Evolutionary conservation across 2,329 filamentous ascomycete genomes (phyloP).

Genomic region (Phialemoniopsis sp.): DNA sequence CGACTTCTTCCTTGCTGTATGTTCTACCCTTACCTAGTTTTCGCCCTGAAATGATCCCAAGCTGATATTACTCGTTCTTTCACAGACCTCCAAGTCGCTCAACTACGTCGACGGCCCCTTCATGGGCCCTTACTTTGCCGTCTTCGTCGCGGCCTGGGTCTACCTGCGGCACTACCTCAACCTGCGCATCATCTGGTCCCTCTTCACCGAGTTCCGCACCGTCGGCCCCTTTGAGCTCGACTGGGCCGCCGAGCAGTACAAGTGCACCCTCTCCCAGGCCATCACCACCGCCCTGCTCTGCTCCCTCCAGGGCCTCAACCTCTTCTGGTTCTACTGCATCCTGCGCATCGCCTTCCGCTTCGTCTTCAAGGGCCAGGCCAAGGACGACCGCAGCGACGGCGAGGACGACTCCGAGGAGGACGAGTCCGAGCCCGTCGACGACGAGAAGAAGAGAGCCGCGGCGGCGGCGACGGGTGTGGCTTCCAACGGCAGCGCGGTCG

Average conservation of each 20-base stretch:
- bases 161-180: slow-evolving; percentile 88
- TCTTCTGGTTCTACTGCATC: slow-evolving; percentile 81
- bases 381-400: slow-evolving; percentile 69
- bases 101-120: slow-evolving; percentile 83
- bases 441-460: slow-evolving; percentile 1
- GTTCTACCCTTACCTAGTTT: slow-evolving; percentile 21
- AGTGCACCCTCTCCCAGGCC: slow-evolving; percentile 64
- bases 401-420: slow-evolving; percentile 60
- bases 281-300: slow-evolving; percentile 65
- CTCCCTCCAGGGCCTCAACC: slow-evolving; percentile 67
- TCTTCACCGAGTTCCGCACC: slow-evolving; percentile 71
- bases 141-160: slow-evolving; percentile 81
- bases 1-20: slow-evolving; percentile 91
- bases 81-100: slow-evolving; percentile 79
- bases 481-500: slow-evolving; percentile 9
- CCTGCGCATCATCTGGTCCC: slow-evolving; percentile 69
- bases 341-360: slow-evolving; percentile 71
- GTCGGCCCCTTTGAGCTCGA: slow-evolving; percentile 72
- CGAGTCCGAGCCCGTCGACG: slow-evolving; percentile 15
- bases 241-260: slow-evolving; percentile 75
- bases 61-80: slow-evolving; percentile 10
- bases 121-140: slow-evolving; percentile 77
- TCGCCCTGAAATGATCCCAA: neutral
- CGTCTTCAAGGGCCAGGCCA: slow-evolving; percentile 53
- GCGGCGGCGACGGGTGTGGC: neutral